A percentile compares a stretch with the other conserved stretches of the same genome.
phyloP scores from a whole-genome alignment of 768 basidiomycete genomes.

The Termitomyces sp. region DNA sequence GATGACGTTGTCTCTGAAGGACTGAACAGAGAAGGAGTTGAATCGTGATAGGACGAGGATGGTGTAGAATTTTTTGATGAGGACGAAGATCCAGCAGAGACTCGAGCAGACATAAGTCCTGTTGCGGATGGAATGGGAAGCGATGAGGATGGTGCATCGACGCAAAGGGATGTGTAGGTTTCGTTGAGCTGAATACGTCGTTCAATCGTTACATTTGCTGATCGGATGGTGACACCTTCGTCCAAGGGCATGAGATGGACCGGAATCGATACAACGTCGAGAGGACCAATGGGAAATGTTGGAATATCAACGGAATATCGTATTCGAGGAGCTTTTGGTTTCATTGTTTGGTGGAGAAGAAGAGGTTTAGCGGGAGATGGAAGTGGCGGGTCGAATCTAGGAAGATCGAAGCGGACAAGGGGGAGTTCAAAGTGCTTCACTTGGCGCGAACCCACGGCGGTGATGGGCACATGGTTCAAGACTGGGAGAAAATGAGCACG shows the following conservation, averaged over 20 bases:
- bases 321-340: conserved; percentile 52
- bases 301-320: conserved; percentile 57
- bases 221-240: conserved; percentile 49
- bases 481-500: conserved; percentile 34
- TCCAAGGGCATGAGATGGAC: conserved; percentile 59
- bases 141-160: conserved; percentile 17
- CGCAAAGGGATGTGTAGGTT: conserved; percentile 15
- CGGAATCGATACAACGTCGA: conserved; percentile 64
- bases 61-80: conserved; percentile 27
- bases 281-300: conserved; percentile 57
- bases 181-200: conserved; percentile 64
- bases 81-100: conserved; percentile 21
- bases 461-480: conserved; percentile 58
- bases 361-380: conserved; percentile 29
- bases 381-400: conserved; percentile 32
- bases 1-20: conserved; percentile 17
- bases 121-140: conserved; percentile 15
- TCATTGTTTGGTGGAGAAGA: conserved; percentile 38
- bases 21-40: conserved; percentile 6
- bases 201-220: conserved; percentile 61
- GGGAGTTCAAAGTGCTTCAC: conserved; percentile 67
- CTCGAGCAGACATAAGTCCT: conserved; percentile 6
- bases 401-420: conserved; percentile 65
- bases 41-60: conserved; percentile 19
- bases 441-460: conserved; percentile 63